Evolutionary conservation across 1,284 basidiomycete genomes (phyloP).

Genomic region (Neolentinus lepideus): DNA sequence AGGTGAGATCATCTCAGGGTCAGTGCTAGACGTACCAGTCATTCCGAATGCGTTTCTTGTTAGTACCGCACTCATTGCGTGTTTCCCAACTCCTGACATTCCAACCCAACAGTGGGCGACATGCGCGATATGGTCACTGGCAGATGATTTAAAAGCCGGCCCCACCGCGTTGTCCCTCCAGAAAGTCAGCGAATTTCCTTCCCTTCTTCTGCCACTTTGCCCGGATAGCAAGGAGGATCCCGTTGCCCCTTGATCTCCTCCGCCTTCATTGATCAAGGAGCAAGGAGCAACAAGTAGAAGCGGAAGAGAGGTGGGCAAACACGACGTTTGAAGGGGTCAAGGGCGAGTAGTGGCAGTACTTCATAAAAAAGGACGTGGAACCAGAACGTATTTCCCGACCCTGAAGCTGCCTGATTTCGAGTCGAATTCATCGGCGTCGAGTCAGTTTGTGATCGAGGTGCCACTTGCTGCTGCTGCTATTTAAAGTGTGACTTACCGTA

Average conservation of each 20-base stretch:
- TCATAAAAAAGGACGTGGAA: constrained; percentile 11
- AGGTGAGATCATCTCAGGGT: constrained; percentile 7
- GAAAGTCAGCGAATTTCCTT: constrained; percentile 10
- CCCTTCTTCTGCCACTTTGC: constrained; percentile 16
- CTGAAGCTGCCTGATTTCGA: constrained; percentile 11
- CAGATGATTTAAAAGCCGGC: constrained; percentile 7
- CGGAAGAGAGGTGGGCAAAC: constrained; percentile 4
- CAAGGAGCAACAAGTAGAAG: constrained; percentile 2
- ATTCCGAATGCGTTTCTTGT: neutral
- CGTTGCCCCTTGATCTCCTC: constrained; percentile 9
- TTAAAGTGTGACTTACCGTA: too few species aligned
- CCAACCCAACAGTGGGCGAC: constrained; percentile 10
- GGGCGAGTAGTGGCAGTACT: constrained; percentile 12
- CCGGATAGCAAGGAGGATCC: constrained; percentile 9
- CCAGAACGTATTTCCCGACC: constrained; percentile 9
- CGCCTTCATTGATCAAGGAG: neutral
- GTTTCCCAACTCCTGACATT: neutral
- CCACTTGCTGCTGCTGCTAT: too few species aligned
- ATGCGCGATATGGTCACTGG: constrained; percentile 13
- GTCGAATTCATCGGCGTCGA: constrained; percentile 8
- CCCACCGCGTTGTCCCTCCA: constrained; percentile 10
- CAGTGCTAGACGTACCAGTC: neutral
- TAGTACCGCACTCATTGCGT: neutral
- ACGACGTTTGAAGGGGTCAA: constrained; percentile 11
- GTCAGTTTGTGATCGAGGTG: constrained; percentile 6